A percentile compares a stretch with the other conserved stretches of the same genome.
Evolutionary conservation across 1,139 yeast species (phyloP).

Genomic region (Geotrichum siamense): DNA sequence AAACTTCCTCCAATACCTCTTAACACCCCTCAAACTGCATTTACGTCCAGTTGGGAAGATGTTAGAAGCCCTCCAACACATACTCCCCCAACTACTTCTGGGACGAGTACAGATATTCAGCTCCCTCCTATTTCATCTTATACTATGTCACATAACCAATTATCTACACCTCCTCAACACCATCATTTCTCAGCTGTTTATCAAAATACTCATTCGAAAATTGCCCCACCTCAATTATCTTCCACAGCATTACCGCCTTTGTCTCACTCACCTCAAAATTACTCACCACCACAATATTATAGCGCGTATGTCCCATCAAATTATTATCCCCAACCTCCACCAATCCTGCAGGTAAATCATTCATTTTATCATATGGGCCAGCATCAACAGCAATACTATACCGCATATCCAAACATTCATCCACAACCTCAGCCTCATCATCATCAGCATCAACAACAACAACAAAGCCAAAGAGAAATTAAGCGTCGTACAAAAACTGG

Average conservation of each 20-base stretch:
- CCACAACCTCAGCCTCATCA: neutral
- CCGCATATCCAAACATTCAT: neutral
- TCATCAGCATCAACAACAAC: neutral
- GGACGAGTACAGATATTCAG: neutral
- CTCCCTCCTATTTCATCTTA: conserved; percentile 1
- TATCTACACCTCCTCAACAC: conserved; percentile 3
- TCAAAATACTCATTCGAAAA: neutral
- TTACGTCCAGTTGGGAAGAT: conserved; percentile 4
- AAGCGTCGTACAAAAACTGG: conserved; percentile 61
- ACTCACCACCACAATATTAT: neutral
- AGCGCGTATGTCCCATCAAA: neutral
- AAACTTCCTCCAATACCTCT: conserved; percentile 3
- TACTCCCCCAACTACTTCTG: neutral
- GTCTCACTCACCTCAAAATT: neutral
- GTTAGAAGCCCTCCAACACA: conserved; percentile 2
- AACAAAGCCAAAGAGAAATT: conserved; percentile 23
- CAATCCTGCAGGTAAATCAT: neutral
- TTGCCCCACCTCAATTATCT: neutral
- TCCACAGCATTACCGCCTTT: neutral
- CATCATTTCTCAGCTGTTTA: conserved; percentile 1
- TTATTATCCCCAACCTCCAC: neutral
- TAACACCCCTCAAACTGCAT: conserved; percentile 5
- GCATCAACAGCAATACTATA: conserved; percentile 4
- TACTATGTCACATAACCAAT: neutral
- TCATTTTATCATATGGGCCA: neutral